A percentile compares a stretch with the other conserved stretches of the same genome.
These are phyloP conservation scores for Komagataella pastoris DNA, from an alignment of 805 yeast genomes.

Conservation along the genomic window DNA sequence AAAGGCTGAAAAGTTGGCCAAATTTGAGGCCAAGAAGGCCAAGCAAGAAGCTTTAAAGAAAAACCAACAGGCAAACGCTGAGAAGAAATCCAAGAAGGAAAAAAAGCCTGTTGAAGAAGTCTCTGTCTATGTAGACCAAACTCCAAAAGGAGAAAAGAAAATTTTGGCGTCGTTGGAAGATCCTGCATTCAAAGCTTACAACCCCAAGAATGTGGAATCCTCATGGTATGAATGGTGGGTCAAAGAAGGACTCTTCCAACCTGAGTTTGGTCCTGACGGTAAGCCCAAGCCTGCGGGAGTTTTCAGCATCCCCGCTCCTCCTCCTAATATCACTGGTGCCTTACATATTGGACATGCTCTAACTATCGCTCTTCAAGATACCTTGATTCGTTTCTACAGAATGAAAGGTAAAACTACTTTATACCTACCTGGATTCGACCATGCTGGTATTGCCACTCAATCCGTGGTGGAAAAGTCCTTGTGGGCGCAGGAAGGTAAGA, in stretches of 20 bases:
- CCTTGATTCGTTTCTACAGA: conserved; percentile 86
- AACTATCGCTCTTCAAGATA: conserved; percentile 89
- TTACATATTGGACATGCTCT: conserved; percentile 97
- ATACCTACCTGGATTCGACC: conserved; percentile 94
- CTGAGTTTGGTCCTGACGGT: conserved; percentile 70
- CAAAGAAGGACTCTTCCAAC: conserved; percentile 75
- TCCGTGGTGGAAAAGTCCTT: conserved; percentile 94
- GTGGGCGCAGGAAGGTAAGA: conserved; percentile 76
- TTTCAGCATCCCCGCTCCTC: conserved; percentile 95
- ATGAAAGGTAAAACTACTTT: conserved; percentile 94
- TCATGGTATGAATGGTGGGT: conserved; percentile 99
- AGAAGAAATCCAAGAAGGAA: conserved; percentile 47
- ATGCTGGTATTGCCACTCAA: conserved; percentile 98
- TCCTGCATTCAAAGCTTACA: conserved; percentile 88
- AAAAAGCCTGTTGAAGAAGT: conserved; percentile 56
- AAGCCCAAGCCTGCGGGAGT: conserved; percentile 67
- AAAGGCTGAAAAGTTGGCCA: conserved; percentile 38
- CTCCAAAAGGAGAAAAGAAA: conserved; percentile 87
- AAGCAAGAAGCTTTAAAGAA: conserved; percentile 52
- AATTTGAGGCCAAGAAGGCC: conserved; percentile 68
- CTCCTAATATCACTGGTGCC: conserved; percentile 98
- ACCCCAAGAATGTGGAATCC: conserved; percentile 84
- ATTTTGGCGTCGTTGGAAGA: conserved; percentile 76
- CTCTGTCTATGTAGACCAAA: conserved; percentile 79
- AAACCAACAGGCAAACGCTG: conserved; percentile 25